Evolutionary conservation across 2,329 filamentous ascomycete species (phyloP), one percentile per base, ranked within the genome.

Genomic region (Dissoconium aciculare): DNA sequence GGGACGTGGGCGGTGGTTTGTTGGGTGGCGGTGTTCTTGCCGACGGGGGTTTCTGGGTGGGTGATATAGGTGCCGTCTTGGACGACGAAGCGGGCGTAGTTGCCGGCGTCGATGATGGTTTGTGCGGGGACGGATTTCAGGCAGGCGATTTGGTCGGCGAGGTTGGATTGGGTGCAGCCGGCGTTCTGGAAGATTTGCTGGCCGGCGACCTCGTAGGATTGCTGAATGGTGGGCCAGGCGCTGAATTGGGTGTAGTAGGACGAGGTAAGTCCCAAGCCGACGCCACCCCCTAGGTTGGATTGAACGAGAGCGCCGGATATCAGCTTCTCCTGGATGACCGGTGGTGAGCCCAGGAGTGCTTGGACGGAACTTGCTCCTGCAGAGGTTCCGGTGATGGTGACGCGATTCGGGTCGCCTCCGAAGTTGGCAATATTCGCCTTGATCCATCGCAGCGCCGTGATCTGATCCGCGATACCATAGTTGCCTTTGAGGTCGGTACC

Each of bases 211-310:
- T 56, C 44, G 43, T 66, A 62, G 13, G 64, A 64, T 34, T 71
- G 52, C 3, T 59, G 49, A 35, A 74, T 63, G 3, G 68, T 71
- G 41, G 66, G 64, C 51, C 74, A 75, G 14, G 61, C 58, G 8
- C 65, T 69, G 47, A 72, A 75, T 0, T 66, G 63, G 1, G 63
- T 66, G 8, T 66, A 69, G 34, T 72, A 72, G 43, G 66, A 59
- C n/a, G 66, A 64, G 2, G 51, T 57, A 2, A 67, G 59, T 1
- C 68, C 69, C 2, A 71, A 59, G 1, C 63, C 63, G 15, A 68
- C 64, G 15, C 71, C 67, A 5, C 68, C 66, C 13, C 66, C 67
- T 0, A 69, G 53, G 33, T 69, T 69, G 0, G 63, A 64, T 52
- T 66, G 57, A 0, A 60, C 54, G 3, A 67, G 51, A 2, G 59